A percentile compares a stretch with the other conserved stretches of the same genome.
These are phyloP conservation scores for Mycena indigotica DNA, from an alignment of 768 basidiomycete genomes.

Conservation along the genomic window DNA sequence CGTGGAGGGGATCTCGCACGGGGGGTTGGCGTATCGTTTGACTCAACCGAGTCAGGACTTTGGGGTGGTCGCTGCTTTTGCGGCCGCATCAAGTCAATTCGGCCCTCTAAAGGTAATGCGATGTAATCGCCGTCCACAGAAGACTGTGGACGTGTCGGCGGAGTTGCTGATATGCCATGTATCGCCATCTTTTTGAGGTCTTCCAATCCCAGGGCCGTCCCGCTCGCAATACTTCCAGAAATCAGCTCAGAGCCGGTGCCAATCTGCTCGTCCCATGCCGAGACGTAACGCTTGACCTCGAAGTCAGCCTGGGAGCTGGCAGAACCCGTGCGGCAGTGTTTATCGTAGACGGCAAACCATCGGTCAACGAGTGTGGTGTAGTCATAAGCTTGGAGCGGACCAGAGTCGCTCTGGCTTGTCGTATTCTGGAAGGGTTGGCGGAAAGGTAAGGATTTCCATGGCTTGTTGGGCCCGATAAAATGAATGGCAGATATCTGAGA, in stretches of 20 bases:
- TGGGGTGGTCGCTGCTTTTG: constrained; percentile 26
- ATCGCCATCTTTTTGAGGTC: constrained; percentile 65
- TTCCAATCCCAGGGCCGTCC: constrained; percentile 55
- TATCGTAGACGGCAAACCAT: constrained; percentile 92
- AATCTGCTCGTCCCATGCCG: constrained; percentile 69
- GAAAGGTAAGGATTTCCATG: constrained; percentile 79
- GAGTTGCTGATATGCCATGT: constrained; percentile 50
- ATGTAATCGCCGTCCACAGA: constrained; percentile 71
- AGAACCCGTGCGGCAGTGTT: constrained; percentile 70
- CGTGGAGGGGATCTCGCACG: neutral
- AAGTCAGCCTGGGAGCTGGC: constrained; percentile 50
- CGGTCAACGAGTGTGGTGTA: constrained; percentile 83
- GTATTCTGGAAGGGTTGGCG: constrained; percentile 58
- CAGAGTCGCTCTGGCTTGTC: constrained; percentile 12
- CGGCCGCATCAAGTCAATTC: constrained; percentile 84
- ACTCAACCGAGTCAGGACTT: constrained; percentile 15
- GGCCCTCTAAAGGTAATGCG: constrained; percentile 83
- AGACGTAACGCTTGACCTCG: constrained; percentile 65
- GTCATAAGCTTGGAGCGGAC: constrained; percentile 57
- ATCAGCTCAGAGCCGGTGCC: constrained; percentile 21
- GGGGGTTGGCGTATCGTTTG: neutral
- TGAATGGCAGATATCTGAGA: constrained; percentile 85
- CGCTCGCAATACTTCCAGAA: constrained; percentile 25
- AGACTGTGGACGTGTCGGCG: constrained; percentile 18
- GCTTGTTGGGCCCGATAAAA: constrained; percentile 96